These are phyloP conservation scores for Ophiosphaerella narmari DNA, from an alignment of 2,329 filamentous ascomycete genomes.

Conservation along the genomic window DNA sequence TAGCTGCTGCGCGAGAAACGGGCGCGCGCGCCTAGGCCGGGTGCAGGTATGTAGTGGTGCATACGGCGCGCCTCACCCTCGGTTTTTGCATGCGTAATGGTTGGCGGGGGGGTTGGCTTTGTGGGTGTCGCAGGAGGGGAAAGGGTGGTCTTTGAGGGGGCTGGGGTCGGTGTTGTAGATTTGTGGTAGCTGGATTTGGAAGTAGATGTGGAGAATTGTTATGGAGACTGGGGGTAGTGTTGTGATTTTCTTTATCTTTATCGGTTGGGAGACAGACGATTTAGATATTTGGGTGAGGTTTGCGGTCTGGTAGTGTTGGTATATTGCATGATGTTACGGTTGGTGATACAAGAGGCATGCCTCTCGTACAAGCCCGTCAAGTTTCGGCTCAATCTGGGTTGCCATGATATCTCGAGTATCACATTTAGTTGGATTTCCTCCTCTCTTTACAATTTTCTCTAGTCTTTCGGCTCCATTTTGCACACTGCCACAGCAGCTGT, in stretches of 20 bases:
- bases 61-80: too few relatives aligned
- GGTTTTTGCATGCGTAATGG: conserved; percentile 5
- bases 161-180: conserved; percentile 13
- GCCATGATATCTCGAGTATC: too few relatives aligned
- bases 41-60: too few relatives aligned
- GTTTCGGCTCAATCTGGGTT: too few relatives aligned
- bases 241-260: neutral
- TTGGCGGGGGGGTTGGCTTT: neutral
- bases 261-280: neutral
- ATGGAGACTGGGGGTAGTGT: neutral
- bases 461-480: neutral
- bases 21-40: conserved; percentile 24
- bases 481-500: neutral
- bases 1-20: conserved; percentile 21
- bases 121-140: conserved; percentile 9
- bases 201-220: conserved; percentile 33
- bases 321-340: too few relatives aligned
- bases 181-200: conserved; percentile 16
- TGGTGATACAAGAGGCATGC: too few relatives aligned
- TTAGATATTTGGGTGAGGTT: too few relatives aligned
- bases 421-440: neutral
- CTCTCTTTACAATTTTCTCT: neutral
- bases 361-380: too few relatives aligned
- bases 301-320: neutral
- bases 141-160: conserved; percentile 22